Percentiles rank a stretch among this genome's conserved stretches.
Evolutionary conservation across 164 flowering plant species (phyloP).

Genomic region (Taxillus chinensis): DNA sequence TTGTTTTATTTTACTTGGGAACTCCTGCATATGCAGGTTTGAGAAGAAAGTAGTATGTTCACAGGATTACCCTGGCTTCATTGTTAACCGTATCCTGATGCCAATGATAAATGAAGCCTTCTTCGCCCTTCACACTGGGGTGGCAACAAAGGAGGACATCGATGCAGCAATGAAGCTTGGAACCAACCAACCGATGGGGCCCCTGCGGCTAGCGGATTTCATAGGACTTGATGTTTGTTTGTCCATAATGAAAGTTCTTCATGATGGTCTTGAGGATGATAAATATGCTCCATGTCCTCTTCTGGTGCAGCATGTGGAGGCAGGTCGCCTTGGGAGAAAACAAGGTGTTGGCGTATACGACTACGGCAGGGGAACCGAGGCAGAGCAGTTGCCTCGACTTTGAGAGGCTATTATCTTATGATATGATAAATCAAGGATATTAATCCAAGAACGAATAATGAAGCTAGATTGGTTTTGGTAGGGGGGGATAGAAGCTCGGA

Average conservation of each 20-base stretch:
- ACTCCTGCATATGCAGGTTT: slow-evolving; percentile 41
- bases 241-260: slow-evolving; percentile 84
- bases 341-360: slow-evolving; percentile 74
- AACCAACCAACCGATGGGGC: slow-evolving; percentile 98
- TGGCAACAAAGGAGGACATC: slow-evolving; percentile 90
- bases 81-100: slow-evolving; percentile 85
- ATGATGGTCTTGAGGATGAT: slow-evolving; percentile 68
- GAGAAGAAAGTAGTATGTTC: slow-evolving; percentile 81
- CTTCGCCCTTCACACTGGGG: slow-evolving; percentile 71
- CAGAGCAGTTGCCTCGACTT: slow-evolving; percentile 26
- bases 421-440: neutral
- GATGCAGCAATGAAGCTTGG: slow-evolving; percentile 94
- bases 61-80: slow-evolving; percentile 80
- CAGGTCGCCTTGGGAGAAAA: slow-evolving; percentile 83
- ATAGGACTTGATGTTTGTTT: slow-evolving; percentile 87
- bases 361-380: slow-evolving; percentile 31
- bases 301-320: slow-evolving; percentile 90
- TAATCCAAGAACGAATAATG: neutral
- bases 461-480: neutral
- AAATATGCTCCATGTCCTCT: slow-evolving; percentile 90
- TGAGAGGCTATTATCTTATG: slow-evolving; percentile 12
- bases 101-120: slow-evolving; percentile 98
- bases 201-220: slow-evolving; percentile 89
- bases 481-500: too few relatives aligned
- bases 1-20: neutral